Evolutionary conservation across 1,139 yeast species (phyloP), one percentile per base, ranked within the genome.

Genomic region (Debaryomyces fabryi): DNA sequence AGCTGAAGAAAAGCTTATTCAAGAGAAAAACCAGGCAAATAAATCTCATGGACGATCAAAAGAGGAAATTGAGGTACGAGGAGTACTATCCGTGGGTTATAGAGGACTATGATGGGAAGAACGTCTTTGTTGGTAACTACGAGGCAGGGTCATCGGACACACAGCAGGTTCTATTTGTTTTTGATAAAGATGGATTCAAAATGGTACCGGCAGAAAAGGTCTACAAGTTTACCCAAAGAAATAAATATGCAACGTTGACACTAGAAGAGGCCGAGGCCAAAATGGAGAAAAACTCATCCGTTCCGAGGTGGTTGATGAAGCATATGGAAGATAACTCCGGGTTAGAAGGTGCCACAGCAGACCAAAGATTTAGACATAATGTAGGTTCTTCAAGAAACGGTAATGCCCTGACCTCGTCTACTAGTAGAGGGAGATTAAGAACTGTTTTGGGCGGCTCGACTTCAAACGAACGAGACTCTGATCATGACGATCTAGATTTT

Each of bases 61-160:
- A 90, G 52, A 79, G 95, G 52, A 86, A 83, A 62, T 71, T 93
- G 54, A 78, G 98, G 59, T 93, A 92, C 63, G 99, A 93, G 68
- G 99, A 93, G 68, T 90, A 86, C 63, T 92, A 89, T 59, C 99
- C 99, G 0, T 93, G 99, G 99, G 96, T 95, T 16, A 75, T 95
- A 77, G 97, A 92, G 69, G 99, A 95, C 69, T 92, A 88, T 65
- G 97, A 90, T 58, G 97, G 96, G 48, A 79, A 83, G 52, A 92
- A 93, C 64, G 95, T 96, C 0, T 93, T 89, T 86, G 97, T 92
- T 20, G 97, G 99, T 32, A 88, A 87, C 58, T 92, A 89, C 68
- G 99, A 93, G 70, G 99, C 98, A 1, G 96, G 95, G 9, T 88
- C 88, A 54, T 82, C 92, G 8, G 97, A 90, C 57, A 79, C 90